Conservation (phyloP, 1,284 basidiomycete genomes). For the Phellinidium pouzarii region DNA sequence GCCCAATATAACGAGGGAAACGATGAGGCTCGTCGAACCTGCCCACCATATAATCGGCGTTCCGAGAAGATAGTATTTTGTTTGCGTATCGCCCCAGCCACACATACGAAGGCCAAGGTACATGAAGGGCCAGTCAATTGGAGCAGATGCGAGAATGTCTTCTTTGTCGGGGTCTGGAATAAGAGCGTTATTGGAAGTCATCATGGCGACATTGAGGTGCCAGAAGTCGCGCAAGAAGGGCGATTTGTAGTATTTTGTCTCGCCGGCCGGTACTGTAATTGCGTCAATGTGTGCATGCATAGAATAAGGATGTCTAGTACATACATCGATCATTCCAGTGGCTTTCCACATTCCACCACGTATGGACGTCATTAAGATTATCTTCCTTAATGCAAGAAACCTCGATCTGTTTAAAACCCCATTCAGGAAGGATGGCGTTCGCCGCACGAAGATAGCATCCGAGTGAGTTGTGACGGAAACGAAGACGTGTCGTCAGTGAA, state of each 20-base stretch:
- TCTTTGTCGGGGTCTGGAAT: constrained; percentile 97
- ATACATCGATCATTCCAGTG: constrained; percentile 90
- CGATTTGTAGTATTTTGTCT: constrained; percentile 80
- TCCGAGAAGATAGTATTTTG: constrained; percentile 93
- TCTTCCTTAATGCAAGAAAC: constrained; percentile 91
- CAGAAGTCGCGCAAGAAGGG: constrained; percentile 96
- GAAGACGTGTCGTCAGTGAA: constrained; percentile 83
- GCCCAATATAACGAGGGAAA: constrained; percentile 46
- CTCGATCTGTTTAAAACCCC: constrained; percentile 99
- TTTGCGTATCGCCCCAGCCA: constrained; percentile 84
- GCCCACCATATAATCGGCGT: constrained; percentile 94
- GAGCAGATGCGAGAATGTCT: constrained; percentile 90
- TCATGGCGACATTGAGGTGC: constrained; percentile 99
- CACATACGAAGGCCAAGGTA: constrained; percentile 92
- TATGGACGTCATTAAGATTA: constrained; percentile 77
- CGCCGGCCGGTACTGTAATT: constrained; percentile 69
- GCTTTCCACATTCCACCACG: constrained; percentile 97
- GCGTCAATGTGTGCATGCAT: constrained; percentile 6
- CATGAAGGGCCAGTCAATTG: constrained; percentile 92
- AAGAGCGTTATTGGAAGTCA: constrained; percentile 98
- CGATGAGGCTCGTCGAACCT: constrained; percentile 60
- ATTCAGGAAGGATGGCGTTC: constrained; percentile 87
- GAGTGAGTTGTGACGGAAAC: constrained; percentile 73
- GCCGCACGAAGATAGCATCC: constrained; percentile 91
- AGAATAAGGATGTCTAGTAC: constrained; percentile 6